These are phyloP conservation scores for Starmerella cellae DNA, from an alignment of 805 yeast species.

Conservation along the genomic window DNA sequence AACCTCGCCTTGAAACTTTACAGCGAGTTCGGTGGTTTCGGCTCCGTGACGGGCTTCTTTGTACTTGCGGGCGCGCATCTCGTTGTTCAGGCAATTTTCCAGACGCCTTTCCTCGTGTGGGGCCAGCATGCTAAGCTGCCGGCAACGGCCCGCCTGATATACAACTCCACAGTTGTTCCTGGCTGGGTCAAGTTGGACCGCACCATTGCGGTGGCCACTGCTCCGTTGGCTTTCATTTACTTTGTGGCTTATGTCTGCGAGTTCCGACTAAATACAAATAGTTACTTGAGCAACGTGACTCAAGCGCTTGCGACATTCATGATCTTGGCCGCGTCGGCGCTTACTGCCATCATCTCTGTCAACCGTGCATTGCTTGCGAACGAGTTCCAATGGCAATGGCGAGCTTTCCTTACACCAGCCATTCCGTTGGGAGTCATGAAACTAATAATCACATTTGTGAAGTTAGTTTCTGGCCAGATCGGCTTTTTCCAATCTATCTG, in stretches of 20 bases:
- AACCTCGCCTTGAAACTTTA: constrained; percentile 5
- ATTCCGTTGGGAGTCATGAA: constrained; percentile 18
- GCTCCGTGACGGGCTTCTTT: constrained; percentile 3
- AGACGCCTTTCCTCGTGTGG: constrained; percentile 19
- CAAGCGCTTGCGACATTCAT: constrained; percentile 14
- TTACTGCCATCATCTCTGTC: constrained; percentile 22
- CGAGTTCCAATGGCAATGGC: constrained; percentile 26
- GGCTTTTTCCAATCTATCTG: constrained; percentile 9
- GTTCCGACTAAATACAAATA: constrained; percentile 1
- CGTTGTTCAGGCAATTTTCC: constrained; percentile 12
- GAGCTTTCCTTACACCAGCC: constrained; percentile 24
- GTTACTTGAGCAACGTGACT: constrained; percentile 16
- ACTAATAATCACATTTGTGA: constrained; percentile 1
- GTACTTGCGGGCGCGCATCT: background rate
- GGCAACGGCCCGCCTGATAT: constrained; percentile 22
- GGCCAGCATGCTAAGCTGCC: constrained; percentile 19
- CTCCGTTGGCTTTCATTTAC: constrained; percentile 16
- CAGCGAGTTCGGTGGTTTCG: background rate
- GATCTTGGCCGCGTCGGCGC: constrained; percentile 17
- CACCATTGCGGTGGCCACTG: constrained; percentile 18
- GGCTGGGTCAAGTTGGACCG: constrained; percentile 24
- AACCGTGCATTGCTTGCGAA: constrained; percentile 23
- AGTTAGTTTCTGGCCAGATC: constrained; percentile 3
- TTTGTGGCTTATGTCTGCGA: constrained; percentile 12
- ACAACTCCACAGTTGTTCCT: constrained; percentile 21